phyloP scores from a whole-genome alignment of 1,284 basidiomycete species.

The Ceratobasidium sp. region DNA sequence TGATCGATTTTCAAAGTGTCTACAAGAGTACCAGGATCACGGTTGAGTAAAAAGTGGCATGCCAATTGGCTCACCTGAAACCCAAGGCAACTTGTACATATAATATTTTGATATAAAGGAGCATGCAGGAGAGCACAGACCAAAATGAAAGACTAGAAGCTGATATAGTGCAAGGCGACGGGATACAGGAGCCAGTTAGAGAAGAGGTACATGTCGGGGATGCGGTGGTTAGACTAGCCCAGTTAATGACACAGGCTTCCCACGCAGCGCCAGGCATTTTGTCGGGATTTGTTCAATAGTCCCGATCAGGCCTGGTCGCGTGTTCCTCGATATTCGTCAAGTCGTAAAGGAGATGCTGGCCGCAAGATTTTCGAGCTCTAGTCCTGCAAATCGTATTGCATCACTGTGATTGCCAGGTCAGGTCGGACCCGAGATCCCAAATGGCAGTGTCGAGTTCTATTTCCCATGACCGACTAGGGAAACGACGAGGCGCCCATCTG shows the following conservation, averaged over 20 bases:
- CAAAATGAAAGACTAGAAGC: conserved; percentile 1
- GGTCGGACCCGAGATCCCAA: not conserved
- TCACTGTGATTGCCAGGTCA: not conserved
- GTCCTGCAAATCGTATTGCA: not conserved
- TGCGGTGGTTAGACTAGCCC: not conserved
- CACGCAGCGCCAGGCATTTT: not conserved
- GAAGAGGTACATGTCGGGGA: not conserved
- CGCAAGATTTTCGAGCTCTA: too few relatives aligned
- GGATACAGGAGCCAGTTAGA: not conserved
- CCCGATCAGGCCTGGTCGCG: not conserved
- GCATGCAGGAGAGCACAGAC: not conserved
- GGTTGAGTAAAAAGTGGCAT: not conserved
- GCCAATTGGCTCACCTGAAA: not conserved
- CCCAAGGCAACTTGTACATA: not conserved
- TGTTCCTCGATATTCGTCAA: not conserved
- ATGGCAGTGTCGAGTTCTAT: too few relatives aligned
- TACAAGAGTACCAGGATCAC: not conserved
- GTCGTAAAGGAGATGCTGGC: too few relatives aligned
- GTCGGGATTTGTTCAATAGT: not conserved
- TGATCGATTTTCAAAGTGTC: not conserved
- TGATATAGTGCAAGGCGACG: not conserved
- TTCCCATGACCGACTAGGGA: too few relatives aligned
- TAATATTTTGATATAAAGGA: not conserved
- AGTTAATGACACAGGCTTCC: not conserved
- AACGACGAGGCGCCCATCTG: too few relatives aligned